Evolutionary conservation across 2,329 filamentous ascomycete genomes (phyloP).

Genomic region (Monilinia vaccinii-corymbosi): DNA sequence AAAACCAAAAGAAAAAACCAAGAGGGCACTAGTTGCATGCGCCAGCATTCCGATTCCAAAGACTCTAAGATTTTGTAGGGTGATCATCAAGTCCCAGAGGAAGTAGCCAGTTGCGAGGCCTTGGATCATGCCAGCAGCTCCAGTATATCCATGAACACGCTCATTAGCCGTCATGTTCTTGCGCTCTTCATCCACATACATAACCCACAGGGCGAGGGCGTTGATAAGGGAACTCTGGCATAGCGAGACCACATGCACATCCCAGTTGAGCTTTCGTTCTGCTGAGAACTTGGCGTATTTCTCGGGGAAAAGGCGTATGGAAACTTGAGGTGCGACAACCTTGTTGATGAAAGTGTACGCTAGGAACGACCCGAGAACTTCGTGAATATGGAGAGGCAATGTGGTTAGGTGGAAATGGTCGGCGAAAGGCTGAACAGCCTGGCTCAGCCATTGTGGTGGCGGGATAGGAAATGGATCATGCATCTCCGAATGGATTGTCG

Average conservation of each 20-base stretch:
- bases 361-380: slow-evolving; percentile 56
- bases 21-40: slow-evolving; percentile 64
- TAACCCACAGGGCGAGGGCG: slow-evolving; percentile 62
- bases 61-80: slow-evolving; percentile 55
- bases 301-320: slow-evolving; percentile 49
- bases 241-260: slow-evolving; percentile 78
- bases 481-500: not conserved
- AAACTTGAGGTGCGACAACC: slow-evolving; percentile 59
- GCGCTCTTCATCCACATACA: slow-evolving; percentile 59
- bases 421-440: slow-evolving; percentile 54
- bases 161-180: slow-evolving; percentile 55
- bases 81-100: slow-evolving; percentile 70
- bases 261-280: slow-evolving; percentile 66
- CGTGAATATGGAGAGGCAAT: slow-evolving; percentile 69
- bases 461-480: slow-evolving; percentile 57
- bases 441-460: slow-evolving; percentile 43
- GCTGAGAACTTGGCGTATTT: slow-evolving; percentile 54
- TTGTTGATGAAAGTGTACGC: slow-evolving; percentile 62
- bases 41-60: slow-evolving; percentile 54
- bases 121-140: slow-evolving; percentile 62
- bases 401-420: slow-evolving; percentile 52
- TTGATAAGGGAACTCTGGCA: slow-evolving; percentile 69
- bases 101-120: slow-evolving; percentile 75
- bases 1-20: slow-evolving; percentile 70
- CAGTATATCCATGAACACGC: slow-evolving; percentile 71